Evolutionary conservation across 2,329 filamentous ascomycete species (phyloP).

Genomic region (Diaporthe caulivora): DNA sequence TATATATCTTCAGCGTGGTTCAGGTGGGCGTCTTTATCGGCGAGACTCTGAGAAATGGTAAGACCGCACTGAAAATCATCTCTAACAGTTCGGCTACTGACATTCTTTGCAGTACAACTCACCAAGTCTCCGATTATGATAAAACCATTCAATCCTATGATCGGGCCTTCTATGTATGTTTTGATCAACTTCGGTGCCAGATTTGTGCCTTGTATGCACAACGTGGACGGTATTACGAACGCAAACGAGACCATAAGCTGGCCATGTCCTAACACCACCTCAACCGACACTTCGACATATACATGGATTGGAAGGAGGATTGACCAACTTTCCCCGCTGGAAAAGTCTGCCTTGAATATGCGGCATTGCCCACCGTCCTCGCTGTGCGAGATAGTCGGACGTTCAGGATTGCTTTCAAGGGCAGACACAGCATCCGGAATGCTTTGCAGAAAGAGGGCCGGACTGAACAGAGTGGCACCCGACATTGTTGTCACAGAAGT

Average conservation of each 20-base stretch:
- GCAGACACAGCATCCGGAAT: no score
- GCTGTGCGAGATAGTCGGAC: no score
- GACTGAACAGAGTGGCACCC: no score
- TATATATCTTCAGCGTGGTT: conserved; percentile 81
- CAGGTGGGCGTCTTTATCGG: conserved; percentile 90
- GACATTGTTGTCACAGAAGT: no score
- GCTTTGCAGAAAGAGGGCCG: no score
- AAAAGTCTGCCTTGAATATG: no score
- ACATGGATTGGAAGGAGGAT: no score
- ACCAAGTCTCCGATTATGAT: conserved; percentile 81
- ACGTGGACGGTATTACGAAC: conserved; percentile 74
- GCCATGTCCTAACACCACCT: conserved; percentile 86
- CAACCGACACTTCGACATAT: conserved; percentile 59
- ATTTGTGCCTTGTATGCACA: conserved; percentile 95
- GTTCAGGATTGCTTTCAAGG: no score
- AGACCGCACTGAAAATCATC: conserved; percentile 45
- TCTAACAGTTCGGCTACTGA: conserved; percentile 38
- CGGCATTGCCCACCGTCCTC: no score
- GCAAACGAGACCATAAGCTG: conserved; percentile 65
- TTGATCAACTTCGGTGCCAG: conserved; percentile 98
- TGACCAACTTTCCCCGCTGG: no score
- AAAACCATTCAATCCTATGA: conserved; percentile 95
- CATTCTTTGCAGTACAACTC: conserved; percentile 61
- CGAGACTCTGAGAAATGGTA: conserved; percentile 88
- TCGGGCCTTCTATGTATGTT: conserved; percentile 89